Percentiles rank a stretch among this genome's conserved stretches.
Conservation (phyloP, 768 basidiomycete genomes). For the Tulasnella sp. region DNA sequence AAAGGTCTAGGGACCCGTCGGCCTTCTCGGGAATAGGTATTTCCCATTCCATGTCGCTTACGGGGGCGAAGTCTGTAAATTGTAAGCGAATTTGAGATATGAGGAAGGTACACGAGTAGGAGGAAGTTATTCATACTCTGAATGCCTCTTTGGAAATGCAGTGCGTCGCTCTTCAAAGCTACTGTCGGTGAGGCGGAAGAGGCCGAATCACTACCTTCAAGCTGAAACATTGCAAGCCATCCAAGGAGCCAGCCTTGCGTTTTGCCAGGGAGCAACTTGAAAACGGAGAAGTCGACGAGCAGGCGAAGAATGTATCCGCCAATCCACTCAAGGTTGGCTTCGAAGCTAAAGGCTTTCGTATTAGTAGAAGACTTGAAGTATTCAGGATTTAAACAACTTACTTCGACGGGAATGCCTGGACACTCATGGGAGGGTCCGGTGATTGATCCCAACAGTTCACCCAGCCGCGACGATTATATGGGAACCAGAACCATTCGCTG, state of each 20-base stretch:
- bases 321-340: background rate
- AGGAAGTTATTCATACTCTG: background rate
- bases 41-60: background rate
- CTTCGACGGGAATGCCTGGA: background rate
- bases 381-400: background rate
- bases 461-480: slow-evolving; percentile 34
- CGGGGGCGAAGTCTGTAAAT: background rate
- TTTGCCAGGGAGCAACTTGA: background rate
- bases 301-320: background rate
- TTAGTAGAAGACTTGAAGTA: background rate
- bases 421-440: background rate
- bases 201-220: background rate
- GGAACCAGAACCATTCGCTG: slow-evolving; percentile 38
- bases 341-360: background rate
- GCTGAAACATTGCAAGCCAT: background rate
- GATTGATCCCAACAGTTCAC: slow-evolving; percentile 33
- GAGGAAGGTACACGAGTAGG: no score
- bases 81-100: no score
- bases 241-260: background rate
- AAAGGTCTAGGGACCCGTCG: background rate
- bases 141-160: background rate
- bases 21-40: background rate
- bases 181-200: background rate
- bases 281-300: background rate
- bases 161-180: background rate